Percentiles rank a stretch among this genome's conserved stretches.
These are phyloP conservation scores for Penicillium salamii DNA, from an alignment of 495 filamentous ascomycete genomes.

Conservation along the genomic window DNA sequence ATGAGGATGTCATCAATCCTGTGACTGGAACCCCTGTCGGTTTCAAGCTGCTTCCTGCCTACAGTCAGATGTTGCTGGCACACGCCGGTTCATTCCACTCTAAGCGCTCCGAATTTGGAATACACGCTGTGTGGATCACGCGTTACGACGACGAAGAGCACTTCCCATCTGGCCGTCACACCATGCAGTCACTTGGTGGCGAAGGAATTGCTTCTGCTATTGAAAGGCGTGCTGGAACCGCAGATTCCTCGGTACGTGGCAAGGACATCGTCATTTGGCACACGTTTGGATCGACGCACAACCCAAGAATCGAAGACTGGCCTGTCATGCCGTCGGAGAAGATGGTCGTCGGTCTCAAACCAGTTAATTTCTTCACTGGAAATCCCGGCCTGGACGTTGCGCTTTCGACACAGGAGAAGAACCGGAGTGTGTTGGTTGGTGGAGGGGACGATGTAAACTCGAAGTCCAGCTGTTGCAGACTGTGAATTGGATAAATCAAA, in stretches of 20 bases:
- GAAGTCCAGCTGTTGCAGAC: too few relatives aligned
- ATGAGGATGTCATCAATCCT: slow-evolving; percentile 59
- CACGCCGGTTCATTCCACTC: slow-evolving; percentile 66
- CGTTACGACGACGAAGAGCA: slow-evolving; percentile 73
- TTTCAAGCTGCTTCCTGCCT: slow-evolving; percentile 70
- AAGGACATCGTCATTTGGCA: slow-evolving; percentile 49
- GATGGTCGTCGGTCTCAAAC: slow-evolving; percentile 57
- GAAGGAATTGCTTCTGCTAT: slow-evolving; percentile 24
- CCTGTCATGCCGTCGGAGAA: slow-evolving; percentile 59
- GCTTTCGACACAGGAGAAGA: slow-evolving; percentile 28
- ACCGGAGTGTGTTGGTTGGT: slow-evolving; percentile 29
- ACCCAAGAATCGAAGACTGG: slow-evolving; percentile 58
- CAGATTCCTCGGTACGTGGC: slow-evolving; percentile 40
- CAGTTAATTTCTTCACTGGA: slow-evolving; percentile 67
- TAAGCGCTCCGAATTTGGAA: slow-evolving; percentile 73
- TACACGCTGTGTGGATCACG: slow-evolving; percentile 78
- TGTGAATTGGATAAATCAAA: too few relatives aligned
- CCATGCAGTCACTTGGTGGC: slow-evolving; percentile 71
- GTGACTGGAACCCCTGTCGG: slow-evolving; percentile 71
- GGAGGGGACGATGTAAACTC: too few relatives aligned
- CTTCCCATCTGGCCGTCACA: slow-evolving; percentile 76
- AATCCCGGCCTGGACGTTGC: slow-evolving; percentile 57
- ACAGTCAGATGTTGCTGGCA: slow-evolving; percentile 77
- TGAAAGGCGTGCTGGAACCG: slow-evolving; percentile 7
- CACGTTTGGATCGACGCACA: slow-evolving; percentile 61